Base-by-base conservation (phyloP, 345 rosid species). In the Adansonia digitata region DNA sequence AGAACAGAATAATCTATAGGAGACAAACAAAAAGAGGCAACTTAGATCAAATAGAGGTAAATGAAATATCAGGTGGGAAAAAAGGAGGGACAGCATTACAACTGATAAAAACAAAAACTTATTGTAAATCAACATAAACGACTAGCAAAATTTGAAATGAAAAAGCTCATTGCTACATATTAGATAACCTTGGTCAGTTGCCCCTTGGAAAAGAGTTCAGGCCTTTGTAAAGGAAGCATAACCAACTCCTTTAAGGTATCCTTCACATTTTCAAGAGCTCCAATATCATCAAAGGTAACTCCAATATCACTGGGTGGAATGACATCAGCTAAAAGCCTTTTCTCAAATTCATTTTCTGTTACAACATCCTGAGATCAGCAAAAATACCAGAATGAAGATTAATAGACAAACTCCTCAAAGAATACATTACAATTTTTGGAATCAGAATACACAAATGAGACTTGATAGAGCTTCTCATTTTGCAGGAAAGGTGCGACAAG, bases 221-320 rank as follows among this genome's bases (percentile, higher is more conserved):
- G 99, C 85, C 99, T 89, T 61, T 93, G 97, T 82, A 95, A 97
- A 78, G 99, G 99, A 81, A 95, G 97, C 99, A 95, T 95, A 78
- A 95, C 99, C 87, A 95, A 79, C 86, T 95, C 98, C 89, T 89
- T 95, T 86, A 95, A 81, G 63, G 99, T 95, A 76, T 95, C 99
- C 83, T 95, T 95, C 75, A 95, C 99, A 82, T 89, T 93, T 82
- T 93, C 98, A 26, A 95, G 77, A 70, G 99, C 97, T 78, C 99
- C 99, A 75, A 95, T 95, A 77, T 95, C 98, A 75, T 91, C 94
- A 88, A 95, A 95, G 2, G 93, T 86, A 73, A 95, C 98, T 71
- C 99, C 99, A 80, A 93, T 91, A 67, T 95, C 99, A 74, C 82
- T 89, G 52, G 99, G 97, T n/a, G 98, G 98, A 77, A 95, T 95